Evolutionary conservation across 2,329 filamentous ascomycete species (phyloP).

Genomic region (Trematosphaeria pertusa): DNA sequence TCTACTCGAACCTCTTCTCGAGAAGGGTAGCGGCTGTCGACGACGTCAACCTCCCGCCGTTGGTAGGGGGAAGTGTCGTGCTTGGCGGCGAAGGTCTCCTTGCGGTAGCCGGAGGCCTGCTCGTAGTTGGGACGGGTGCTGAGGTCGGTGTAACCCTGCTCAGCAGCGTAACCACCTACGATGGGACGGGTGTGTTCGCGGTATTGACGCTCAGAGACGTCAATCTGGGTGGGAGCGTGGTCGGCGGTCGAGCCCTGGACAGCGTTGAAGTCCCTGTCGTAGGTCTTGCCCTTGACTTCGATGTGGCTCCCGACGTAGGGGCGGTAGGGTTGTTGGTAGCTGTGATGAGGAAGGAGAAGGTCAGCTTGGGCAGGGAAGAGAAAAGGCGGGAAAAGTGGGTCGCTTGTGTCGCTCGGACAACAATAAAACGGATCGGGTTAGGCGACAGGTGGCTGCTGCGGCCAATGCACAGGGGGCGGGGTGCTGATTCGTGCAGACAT

Average conservation of each 20-base stretch:
- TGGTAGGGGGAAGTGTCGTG: constrained; percentile 49
- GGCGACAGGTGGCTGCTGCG: constrained; percentile 38
- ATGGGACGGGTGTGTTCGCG: constrained; percentile 65
- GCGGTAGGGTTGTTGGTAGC: constrained; percentile 63
- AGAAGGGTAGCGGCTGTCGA: constrained; percentile 50
- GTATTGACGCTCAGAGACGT: constrained; percentile 67
- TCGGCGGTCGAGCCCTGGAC: constrained; percentile 58
- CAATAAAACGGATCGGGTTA: constrained; percentile 46
- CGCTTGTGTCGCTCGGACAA: constrained; percentile 49
- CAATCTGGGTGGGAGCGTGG: constrained; percentile 65
- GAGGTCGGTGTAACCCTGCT: constrained; percentile 46
- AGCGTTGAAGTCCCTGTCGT: constrained; percentile 56
- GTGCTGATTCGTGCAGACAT: constrained; percentile 11
- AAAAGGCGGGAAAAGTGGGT: constrained; percentile 47
- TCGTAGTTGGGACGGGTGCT: constrained; percentile 48
- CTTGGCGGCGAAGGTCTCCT: constrained; percentile 50
- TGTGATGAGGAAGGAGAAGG: constrained; percentile 49
- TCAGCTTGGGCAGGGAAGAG: constrained; percentile 49
- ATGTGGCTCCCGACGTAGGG: constrained; percentile 69
- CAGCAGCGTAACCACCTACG: constrained; percentile 57
- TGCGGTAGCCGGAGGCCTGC: constrained; percentile 45
- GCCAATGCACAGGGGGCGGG: constrained; percentile 41
- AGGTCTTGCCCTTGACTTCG: constrained; percentile 65
- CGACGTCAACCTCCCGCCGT: constrained; percentile 41
- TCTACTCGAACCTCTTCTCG: constrained; percentile 58